Percentiles rank a stretch among this genome's conserved stretches.
These are phyloP conservation scores for Candida quercuum DNA, from an alignment of 805 yeast genomes.

Conservation along the genomic window DNA sequence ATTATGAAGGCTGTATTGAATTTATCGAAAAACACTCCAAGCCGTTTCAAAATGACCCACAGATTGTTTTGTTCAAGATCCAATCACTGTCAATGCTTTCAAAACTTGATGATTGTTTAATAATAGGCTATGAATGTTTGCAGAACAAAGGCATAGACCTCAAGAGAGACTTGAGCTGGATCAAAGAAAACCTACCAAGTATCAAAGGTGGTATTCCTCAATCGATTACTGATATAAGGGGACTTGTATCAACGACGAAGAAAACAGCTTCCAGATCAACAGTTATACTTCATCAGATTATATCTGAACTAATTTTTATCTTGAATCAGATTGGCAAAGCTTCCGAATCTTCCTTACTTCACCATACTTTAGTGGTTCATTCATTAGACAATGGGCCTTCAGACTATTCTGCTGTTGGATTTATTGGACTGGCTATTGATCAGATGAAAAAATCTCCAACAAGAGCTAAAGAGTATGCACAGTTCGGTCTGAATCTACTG, in stretches of 20 bases:
- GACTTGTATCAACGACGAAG: conserved; percentile 28
- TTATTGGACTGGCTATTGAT: conserved; percentile 35
- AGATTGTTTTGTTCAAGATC: conserved; percentile 32
- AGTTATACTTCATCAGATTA: conserved; percentile 33
- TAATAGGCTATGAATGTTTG: conserved; percentile 30
- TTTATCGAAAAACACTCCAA: conserved; percentile 28
- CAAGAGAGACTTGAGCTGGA: conserved; percentile 23
- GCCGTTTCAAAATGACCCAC: conserved; percentile 26
- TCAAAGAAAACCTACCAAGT: conserved; percentile 17
- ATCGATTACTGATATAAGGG: conserved; percentile 5
- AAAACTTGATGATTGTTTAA: conserved; percentile 7
- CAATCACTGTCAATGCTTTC: conserved; percentile 21
- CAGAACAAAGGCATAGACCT: conserved; percentile 31
- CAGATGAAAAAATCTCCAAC: conserved; percentile 27
- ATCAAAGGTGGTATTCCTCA: conserved; percentile 29
- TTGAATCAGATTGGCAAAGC: conserved; percentile 25
- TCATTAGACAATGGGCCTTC: conserved; percentile 37
- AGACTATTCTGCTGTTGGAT: conserved; percentile 33
- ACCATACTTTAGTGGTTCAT: conserved; percentile 29
- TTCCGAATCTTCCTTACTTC: conserved; percentile 27
- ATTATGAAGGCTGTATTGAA: conserved; percentile 30
- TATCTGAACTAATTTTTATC: conserved; percentile 33
- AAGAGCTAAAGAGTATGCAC: conserved; percentile 36
- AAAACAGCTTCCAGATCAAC: conserved; percentile 25
- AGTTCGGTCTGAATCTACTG: conserved; percentile 34